A percentile compares a stretch with the other conserved stretches of the same genome.
These are phyloP conservation scores for Plasmodium gallinaceum DNA, from an alignment of 169 alveolate species.

Conservation along the genomic window DNA sequence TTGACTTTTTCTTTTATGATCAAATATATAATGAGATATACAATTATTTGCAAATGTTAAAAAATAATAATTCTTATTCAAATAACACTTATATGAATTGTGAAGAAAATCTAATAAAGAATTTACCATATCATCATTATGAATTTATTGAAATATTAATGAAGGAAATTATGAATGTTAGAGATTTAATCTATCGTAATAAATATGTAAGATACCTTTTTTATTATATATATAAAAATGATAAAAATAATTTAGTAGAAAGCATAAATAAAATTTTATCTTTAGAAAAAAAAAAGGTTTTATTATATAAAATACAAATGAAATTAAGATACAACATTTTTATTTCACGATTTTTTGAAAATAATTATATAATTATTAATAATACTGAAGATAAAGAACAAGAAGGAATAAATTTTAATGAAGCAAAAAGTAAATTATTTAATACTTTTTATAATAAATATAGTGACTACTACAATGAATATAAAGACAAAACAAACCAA, in stretches of 20 bases:
- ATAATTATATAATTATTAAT: neutral
- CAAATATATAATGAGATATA: constrained; percentile 66
- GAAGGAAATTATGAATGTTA: constrained; percentile 54
- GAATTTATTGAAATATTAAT: constrained; percentile 34
- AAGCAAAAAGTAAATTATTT: constrained; percentile 35
- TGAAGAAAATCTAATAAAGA: constrained; percentile 1
- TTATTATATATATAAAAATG: constrained; percentile 52
- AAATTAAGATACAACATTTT: constrained; percentile 45
- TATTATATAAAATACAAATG: constrained; percentile 42
- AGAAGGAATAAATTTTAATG: constrained; percentile 12
- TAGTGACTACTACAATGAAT: constrained; percentile 11
- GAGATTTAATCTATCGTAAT: constrained; percentile 66
- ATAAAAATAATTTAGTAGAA: neutral
- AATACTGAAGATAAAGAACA: constrained; percentile 5
- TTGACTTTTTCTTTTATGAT: constrained; percentile 48
- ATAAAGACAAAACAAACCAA: neutral
- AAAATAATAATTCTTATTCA: neutral
- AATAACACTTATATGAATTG: neutral
- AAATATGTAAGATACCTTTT: constrained; percentile 60
- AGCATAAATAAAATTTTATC: constrained; percentile 21
- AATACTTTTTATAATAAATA: constrained; percentile 10
- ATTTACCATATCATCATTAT: constrained; percentile 32
- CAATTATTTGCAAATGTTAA: constrained; percentile 31
- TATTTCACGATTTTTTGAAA: constrained; percentile 63
- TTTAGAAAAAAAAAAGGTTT: constrained; percentile 37